Percentiles rank a stretch among this genome's conserved stretches.
These are phyloP conservation scores for Lepidium africanum DNA, from an alignment of 345 rosid species.

Conservation along the genomic window DNA sequence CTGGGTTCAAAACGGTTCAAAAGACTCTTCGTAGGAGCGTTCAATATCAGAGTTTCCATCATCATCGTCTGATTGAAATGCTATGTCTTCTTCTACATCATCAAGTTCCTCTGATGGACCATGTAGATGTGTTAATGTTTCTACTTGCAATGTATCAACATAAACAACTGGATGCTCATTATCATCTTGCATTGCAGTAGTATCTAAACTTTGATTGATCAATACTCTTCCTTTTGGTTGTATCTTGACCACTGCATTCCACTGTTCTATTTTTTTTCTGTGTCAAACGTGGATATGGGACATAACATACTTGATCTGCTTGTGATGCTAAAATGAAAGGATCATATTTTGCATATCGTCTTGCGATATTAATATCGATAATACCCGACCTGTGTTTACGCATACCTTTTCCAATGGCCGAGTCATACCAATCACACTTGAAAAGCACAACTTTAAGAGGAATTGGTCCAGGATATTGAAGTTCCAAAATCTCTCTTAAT, in stretches of 20 bases:
- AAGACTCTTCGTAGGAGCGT: neutral
- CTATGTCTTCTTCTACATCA: neutral
- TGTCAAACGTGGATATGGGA: neutral
- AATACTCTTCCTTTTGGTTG: neutral
- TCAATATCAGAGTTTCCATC: neutral
- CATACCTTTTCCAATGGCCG: too few relatives aligned
- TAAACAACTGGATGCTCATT: neutral
- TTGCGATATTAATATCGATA: too few relatives aligned
- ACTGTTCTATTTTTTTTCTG: neutral
- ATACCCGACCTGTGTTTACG: too few relatives aligned
- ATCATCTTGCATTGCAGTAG: neutral
- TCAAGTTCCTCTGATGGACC: neutral
- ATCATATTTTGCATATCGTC: too few relatives aligned
- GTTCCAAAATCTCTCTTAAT: too few relatives aligned
- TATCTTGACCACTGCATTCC: neutral
- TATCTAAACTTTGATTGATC: neutral
- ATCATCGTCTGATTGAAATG: neutral
- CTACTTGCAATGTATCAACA: neutral
- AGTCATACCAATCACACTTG: too few relatives aligned
- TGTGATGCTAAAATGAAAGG: too few relatives aligned
- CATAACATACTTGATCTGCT: too few relatives aligned
- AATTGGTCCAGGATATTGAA: too few relatives aligned
- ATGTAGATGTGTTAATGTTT: neutral
- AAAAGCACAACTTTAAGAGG: too few relatives aligned
- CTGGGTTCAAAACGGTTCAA: too few relatives aligned